These are phyloP conservation scores for Aspergillaceae sp. DNA, from an alignment of 2,329 filamentous ascomycete species.

Conservation along the genomic window DNA sequence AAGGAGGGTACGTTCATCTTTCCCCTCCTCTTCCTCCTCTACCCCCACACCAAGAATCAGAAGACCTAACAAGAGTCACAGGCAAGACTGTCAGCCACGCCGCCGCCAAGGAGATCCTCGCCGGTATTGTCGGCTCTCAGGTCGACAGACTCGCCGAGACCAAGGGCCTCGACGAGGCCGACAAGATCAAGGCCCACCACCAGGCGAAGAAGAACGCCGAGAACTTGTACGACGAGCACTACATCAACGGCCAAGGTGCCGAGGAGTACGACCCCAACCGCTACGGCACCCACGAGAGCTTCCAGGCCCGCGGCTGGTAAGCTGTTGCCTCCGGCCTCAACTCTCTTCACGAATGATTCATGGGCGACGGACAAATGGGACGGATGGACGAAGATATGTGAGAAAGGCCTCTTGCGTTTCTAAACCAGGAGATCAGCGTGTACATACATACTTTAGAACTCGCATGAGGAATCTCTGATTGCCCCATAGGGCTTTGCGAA, in stretches of 20 bases:
- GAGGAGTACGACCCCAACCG: conserved; percentile 48
- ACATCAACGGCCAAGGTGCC: conserved; percentile 37
- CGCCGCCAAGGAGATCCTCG: conserved; percentile 70
- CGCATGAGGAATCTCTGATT: not conserved
- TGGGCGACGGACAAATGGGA: too few species aligned
- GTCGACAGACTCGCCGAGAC: conserved; percentile 68
- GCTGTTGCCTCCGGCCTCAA: not conserved
- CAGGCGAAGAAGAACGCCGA: conserved; percentile 52
- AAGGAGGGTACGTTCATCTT: conserved; percentile 46
- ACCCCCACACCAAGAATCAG: not conserved
- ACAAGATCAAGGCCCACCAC: conserved; percentile 51
- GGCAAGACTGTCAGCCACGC: conserved; percentile 63
- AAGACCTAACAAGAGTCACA: conserved; percentile 18
- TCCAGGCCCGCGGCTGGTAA: conserved; percentile 19
- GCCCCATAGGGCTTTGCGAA: not conserved
- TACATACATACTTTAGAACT: not conserved
- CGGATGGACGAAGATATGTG: not conserved
- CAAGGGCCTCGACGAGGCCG: conserved; percentile 55
- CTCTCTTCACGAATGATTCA: too few species aligned
- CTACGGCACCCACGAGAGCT: conserved; percentile 24
- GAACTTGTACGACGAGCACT: conserved; percentile 56
- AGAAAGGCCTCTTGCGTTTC: not conserved
- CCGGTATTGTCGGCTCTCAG: conserved; percentile 63
- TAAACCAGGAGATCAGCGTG: not conserved
- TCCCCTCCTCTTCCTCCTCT: not conserved